Evolutionary conservation across 2,329 filamentous ascomycete species (phyloP), one percentile per base, ranked within the genome.

Genomic region (Dactylellina parvicollis): DNA sequence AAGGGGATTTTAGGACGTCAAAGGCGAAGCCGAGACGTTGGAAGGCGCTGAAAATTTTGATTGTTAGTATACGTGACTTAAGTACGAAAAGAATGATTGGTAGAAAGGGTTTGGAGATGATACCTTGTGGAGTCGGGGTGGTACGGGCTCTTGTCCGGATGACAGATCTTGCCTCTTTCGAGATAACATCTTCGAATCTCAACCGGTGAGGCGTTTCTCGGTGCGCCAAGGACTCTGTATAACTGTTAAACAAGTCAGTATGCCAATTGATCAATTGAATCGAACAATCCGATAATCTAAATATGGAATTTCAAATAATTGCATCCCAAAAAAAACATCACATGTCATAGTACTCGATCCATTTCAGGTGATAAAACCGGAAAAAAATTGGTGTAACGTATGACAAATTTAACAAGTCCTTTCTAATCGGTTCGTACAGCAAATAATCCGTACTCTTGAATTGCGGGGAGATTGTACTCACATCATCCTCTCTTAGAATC

Each of bases 11-110:
- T 10, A 82, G 78, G 40, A 81, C 81, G 52, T 82, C 80, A 67
- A 81, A 82, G 14, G 81, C 80, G 65, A 82, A 81, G 12, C 79
- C 80, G 14, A 82, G 79, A 18, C 80, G 78, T 71, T 82, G 80
- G 61, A 82, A 82, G 18, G 81, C 80, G 47, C 80, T 81, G 54
- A 7, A 20, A 36, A 24, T 38, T 42, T 44, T 42, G 18, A 22
- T 14, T 38, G n/a, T 36, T 38, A 40, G 8, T 24, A 34, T 22
- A 46, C 24, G 14, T 8, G 56, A 8, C 34, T 28, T 5, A 26
- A 42, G 12, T 24, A 26, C 16, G 22, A 34, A n/a, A 30, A 44
- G 14, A 36, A n/a, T 49, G 18, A 9, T 4, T 8, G 8, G 46
- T 32, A 42, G 14, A 55, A 20, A 28, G 36, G 40, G 18, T 16